Evolutionary conservation across 768 basidiomycete genomes (phyloP).

Genomic region (Termitomyces bulborhizus): DNA sequence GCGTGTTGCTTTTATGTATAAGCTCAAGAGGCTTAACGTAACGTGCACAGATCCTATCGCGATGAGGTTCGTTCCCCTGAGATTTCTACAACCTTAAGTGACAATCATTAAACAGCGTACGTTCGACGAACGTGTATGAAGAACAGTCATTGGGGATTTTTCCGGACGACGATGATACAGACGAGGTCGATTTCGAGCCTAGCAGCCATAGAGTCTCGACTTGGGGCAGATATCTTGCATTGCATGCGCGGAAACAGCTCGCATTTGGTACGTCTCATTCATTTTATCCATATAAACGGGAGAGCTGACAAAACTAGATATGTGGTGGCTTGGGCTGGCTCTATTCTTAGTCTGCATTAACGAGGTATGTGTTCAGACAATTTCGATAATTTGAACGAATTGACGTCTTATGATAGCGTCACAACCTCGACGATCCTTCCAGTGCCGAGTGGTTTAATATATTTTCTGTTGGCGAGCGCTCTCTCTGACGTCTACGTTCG

Average conservation of each 20-base stretch:
- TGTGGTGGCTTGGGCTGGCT: constrained; percentile 92
- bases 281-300: background rate
- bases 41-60: constrained; percentile 60
- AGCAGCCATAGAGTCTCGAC: constrained; percentile 49
- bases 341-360: constrained; percentile 90
- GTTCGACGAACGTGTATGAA: constrained; percentile 92
- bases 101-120: constrained; percentile 48
- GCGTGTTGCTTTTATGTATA: constrained; percentile 23
- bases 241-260: constrained; percentile 83
- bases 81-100: background rate
- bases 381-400: background rate
- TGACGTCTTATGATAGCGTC: constrained; percentile 34
- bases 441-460: constrained; percentile 75
- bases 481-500: background rate
- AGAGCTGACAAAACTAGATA: constrained; percentile 46
- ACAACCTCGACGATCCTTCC: constrained; percentile 45
- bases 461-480: constrained; percentile 64
- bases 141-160: constrained; percentile 87
- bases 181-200: constrained; percentile 37
- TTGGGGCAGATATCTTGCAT: constrained; percentile 72
- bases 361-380: constrained; percentile 48
- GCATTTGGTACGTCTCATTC: constrained; percentile 64
- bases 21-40: background rate
- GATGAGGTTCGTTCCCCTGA: constrained; percentile 49
- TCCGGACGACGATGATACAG: constrained; percentile 41